A percentile compares a stretch with the other conserved stretches of the same genome.
Conservation (phyloP, 78 protist genomes). For the Dictyostelium firmibasis region DNA sequence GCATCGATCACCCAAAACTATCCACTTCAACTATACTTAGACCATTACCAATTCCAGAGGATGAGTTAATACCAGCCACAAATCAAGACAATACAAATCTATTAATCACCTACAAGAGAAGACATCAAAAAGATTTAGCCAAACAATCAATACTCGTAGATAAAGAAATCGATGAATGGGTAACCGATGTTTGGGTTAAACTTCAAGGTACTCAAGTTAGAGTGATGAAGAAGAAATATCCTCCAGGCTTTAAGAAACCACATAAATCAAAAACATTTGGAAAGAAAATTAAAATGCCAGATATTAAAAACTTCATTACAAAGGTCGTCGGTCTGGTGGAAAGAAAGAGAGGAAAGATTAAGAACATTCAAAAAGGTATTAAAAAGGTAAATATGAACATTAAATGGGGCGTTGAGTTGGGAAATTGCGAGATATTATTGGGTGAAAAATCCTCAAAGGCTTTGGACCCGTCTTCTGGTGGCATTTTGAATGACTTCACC, state of each 20-base stretch:
- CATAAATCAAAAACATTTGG: neutral
- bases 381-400: slow-evolving; percentile 55
- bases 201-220: slow-evolving; percentile 68
- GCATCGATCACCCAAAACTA: slow-evolving; percentile 76
- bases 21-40: slow-evolving; percentile 61
- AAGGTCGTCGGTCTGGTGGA: slow-evolving; percentile 26
- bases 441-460: slow-evolving; percentile 57
- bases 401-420: slow-evolving; percentile 54
- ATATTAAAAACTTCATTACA: slow-evolving; percentile 47
- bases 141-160: neutral
- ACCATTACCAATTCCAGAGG: slow-evolving; percentile 71
- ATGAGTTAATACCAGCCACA: slow-evolving; percentile 49
- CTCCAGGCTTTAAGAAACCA: neutral
- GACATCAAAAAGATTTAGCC: neutral
- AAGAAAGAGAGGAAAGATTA: slow-evolving; percentile 25
- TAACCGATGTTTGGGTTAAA: slow-evolving; percentile 54
- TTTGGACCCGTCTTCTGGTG: neutral
- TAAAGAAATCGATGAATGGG: slow-evolving; percentile 41
- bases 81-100: slow-evolving; percentile 45
- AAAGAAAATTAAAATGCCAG: slow-evolving; percentile 54
- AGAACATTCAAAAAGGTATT: slow-evolving; percentile 39
- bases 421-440: slow-evolving; percentile 66
- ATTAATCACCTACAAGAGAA: slow-evolving; percentile 39
- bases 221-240: slow-evolving; percentile 21
- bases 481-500: neutral